Evolutionary conservation across 1,139 yeast genomes (phyloP), one percentile per base, ranked within the genome.

Genomic region (Debaryomyces sp.): DNA sequence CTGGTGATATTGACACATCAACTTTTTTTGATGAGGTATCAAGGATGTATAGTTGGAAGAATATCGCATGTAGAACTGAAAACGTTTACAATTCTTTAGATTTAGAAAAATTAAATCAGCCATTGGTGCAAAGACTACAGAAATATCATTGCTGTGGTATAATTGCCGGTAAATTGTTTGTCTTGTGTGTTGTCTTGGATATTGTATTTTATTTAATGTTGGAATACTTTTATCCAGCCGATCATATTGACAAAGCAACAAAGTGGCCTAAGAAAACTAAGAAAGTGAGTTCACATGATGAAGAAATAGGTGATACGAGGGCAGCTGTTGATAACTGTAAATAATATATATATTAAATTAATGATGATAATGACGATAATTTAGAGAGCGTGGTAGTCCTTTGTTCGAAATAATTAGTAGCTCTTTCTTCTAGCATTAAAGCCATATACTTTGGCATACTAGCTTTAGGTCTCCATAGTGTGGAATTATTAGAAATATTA

Each of bases 41-140:
- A 36, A 68, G 75, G 41, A 90, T 94, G 96, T 95, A 95, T 67
- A 89, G 92, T 61, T 95, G 99, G 99, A 77, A 75, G 50, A 89
- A 91, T 61, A 89, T 95, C 21, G 99, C 99, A 0, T 69, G 68
- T 45, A 73, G 99, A 39, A 94, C 99, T 0, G 96, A 89, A 57
- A 73, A 72, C 29, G 97, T 94, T 2, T 95, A 95, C 66, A 75
- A 84, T 47, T 72, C 81, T 2, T 74, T 87, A 40, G 80, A 75
- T 47, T 62, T 73, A 29, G 63, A 68, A 29, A 62, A 71, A 40
- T 54, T 78, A 48, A 69, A 81, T 56, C 78, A 75, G 53, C 78
- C 85, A 6, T 63, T 89, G 53, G 66, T 82, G 36, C 52, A 56
- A 3, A 57, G 80, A 33, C 69, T 91, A 37, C 75, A 75, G 50